A percentile compares a stretch with the other conserved stretches of the same genome.
Conservation (phyloP, 2,329 filamentous ascomycete genomes). For the Fusarium xyrophilum region DNA sequence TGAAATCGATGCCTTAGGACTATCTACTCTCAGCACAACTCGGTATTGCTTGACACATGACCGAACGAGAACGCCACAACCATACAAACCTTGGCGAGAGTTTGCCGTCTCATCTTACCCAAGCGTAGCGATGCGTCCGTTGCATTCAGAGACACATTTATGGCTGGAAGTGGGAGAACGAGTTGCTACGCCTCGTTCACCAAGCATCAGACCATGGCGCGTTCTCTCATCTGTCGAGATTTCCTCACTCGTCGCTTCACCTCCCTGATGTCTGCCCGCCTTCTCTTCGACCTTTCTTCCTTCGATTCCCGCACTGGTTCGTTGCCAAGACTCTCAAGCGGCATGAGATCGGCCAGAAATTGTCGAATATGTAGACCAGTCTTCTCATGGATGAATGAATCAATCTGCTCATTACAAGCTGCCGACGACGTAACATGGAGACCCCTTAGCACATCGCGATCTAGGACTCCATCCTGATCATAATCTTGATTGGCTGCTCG, state of each 20-base stretch:
- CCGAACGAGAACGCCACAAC: not conserved
- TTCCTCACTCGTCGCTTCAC: constrained; percentile 48
- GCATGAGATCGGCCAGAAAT: constrained; percentile 62
- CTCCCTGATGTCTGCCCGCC: constrained; percentile 45
- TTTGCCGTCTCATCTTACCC: not conserved
- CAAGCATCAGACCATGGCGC: not conserved
- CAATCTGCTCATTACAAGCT: constrained; percentile 61
- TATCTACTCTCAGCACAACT: not conserved
- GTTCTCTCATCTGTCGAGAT: constrained; percentile 42
- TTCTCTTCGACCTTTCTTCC: constrained; percentile 40
- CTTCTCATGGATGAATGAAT: constrained; percentile 58
- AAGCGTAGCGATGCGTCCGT: constrained; percentile 1
- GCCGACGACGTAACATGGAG: constrained; percentile 63
- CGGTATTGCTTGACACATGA: not conserved
- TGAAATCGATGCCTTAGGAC: not conserved
- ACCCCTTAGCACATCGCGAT: constrained; percentile 61
- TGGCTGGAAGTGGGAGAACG: constrained; percentile 7
- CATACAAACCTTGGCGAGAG: not conserved
- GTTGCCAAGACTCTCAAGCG: constrained; percentile 55
- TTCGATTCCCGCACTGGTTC: constrained; percentile 37
- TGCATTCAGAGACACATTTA: constrained; percentile 3
- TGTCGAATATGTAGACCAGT: constrained; percentile 61
- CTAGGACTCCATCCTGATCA: constrained; percentile 51
- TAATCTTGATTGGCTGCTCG: constrained; percentile 38
- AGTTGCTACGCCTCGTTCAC: not conserved